phyloP scores from a whole-genome alignment of 192 early-diverging fungal genomes.

The Coemansia sp. region DNA sequence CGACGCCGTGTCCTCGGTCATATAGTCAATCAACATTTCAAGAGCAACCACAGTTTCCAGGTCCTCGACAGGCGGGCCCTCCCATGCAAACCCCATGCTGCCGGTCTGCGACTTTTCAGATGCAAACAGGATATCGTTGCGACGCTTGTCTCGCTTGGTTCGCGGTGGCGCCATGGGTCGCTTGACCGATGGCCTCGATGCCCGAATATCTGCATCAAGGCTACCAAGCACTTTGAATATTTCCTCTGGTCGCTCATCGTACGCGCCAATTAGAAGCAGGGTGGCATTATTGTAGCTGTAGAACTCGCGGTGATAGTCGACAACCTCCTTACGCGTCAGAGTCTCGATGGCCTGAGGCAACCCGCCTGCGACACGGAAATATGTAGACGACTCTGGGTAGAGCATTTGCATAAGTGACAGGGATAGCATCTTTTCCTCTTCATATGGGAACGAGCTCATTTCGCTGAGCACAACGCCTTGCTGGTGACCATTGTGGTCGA shows the following conservation, averaged over 20 bases:
- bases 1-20: slow-evolving; percentile 63
- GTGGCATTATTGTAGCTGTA: slow-evolving; percentile 71
- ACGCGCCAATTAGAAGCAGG: slow-evolving; percentile 61
- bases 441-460: slow-evolving; percentile 78
- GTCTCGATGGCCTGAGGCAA: slow-evolving; percentile 66
- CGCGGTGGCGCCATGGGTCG: slow-evolving; percentile 50
- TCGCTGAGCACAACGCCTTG: slow-evolving; percentile 78
- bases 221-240: slow-evolving; percentile 52
- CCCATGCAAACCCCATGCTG: slow-evolving; percentile 73
- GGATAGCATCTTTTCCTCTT: slow-evolving; percentile 62
- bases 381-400: slow-evolving; percentile 60
- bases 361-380: slow-evolving; percentile 77
- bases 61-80: slow-evolving; percentile 69
- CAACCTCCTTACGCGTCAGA: slow-evolving; percentile 69
- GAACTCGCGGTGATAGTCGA: slow-evolving; percentile 66
- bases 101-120: slow-evolving; percentile 64
- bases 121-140: slow-evolving; percentile 59
- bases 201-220: slow-evolving; percentile 27
- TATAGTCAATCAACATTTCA: slow-evolving; percentile 71
- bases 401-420: slow-evolving; percentile 24
- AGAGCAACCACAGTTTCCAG: slow-evolving; percentile 60
- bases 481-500: slow-evolving; percentile 67
- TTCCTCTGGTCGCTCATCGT: slow-evolving; percentile 25
- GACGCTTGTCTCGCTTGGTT: slow-evolving; percentile 29
- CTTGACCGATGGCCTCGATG: slow-evolving; percentile 20